Evolutionary conservation across 208 protist genomes (phyloP).

Genomic region (Leishmania tarentolae): DNA sequence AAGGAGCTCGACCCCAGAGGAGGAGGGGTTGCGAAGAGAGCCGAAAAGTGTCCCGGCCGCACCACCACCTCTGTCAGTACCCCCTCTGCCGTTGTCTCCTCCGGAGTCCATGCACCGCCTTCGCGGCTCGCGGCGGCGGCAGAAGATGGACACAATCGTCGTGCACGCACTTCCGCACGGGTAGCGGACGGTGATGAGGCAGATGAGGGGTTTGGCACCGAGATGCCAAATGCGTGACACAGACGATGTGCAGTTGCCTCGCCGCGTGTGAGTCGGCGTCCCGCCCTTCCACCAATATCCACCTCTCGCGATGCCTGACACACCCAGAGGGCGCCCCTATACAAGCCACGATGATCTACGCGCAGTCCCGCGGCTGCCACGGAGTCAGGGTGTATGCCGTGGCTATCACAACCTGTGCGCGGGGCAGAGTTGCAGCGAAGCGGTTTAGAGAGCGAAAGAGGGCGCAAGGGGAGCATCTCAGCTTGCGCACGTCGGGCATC

Average conservation of each 20-base stretch:
- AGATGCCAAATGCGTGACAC: conserved; percentile 18
- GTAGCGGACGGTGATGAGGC: not conserved
- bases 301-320: not conserved
- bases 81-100: not conserved
- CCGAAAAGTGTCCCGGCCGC: conserved; percentile 18
- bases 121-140: not conserved
- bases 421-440: conserved; percentile 9
- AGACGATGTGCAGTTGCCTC: conserved; percentile 18
- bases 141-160: not conserved
- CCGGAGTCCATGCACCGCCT: not conserved
- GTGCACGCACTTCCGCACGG: not conserved
- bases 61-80: conserved; percentile 27
- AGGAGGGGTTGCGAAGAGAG: conserved; percentile 22
- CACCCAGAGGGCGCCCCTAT: not conserved
- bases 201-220: not conserved
- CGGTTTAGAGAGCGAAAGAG: not conserved
- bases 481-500: not conserved
- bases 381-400: not conserved
- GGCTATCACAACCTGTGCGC: not conserved
- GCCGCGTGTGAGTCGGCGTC: conserved; percentile 5
- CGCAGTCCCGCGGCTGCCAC: conserved; percentile 1
- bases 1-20: not conserved
- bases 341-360: not conserved
- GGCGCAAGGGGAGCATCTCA: not conserved
- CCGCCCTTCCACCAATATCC: not conserved